A percentile compares a stretch with the other conserved stretches of the same genome.
Conservation (phyloP, 2,329 filamentous ascomycete species). For the Aspergillus carbonarius region DNA sequence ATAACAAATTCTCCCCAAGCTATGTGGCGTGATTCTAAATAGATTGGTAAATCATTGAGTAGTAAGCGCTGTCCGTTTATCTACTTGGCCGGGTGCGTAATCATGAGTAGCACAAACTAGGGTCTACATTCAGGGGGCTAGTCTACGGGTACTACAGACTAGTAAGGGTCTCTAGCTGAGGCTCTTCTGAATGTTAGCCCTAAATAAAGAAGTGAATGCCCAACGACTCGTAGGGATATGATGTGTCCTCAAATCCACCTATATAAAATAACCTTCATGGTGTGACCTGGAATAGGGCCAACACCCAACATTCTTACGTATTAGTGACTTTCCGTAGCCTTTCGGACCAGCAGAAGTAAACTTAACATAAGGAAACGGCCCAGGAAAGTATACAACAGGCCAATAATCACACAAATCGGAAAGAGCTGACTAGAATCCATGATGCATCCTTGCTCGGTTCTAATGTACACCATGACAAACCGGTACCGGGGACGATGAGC, state of each 20-base stretch:
- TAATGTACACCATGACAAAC: constrained; percentile 32
- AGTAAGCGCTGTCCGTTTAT: no score
- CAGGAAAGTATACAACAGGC: constrained; percentile 16
- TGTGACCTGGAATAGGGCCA: not conserved
- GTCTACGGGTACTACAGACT: no score
- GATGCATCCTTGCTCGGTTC: constrained; percentile 20
- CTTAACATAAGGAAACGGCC: constrained; percentile 1
- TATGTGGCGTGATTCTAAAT: no score
- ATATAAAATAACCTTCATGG: not conserved
- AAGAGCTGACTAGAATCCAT: constrained; percentile 11
- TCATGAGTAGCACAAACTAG: no score
- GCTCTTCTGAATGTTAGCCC: no score
- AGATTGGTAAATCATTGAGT: no score
- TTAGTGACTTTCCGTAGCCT: not conserved
- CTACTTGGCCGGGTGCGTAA: no score
- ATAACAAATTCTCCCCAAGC: no score
- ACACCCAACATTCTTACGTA: not conserved
- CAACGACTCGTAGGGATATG: not conserved
- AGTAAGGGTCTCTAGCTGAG: no score
- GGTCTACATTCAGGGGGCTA: no score
- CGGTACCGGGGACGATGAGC: constrained; percentile 20
- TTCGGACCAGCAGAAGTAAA: not conserved
- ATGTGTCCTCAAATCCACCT: not conserved
- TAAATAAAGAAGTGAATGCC: not conserved
- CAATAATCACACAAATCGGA: constrained; percentile 9